Evolutionary conservation across 139 green algal species (phyloP).

Genomic region (Medakamo hakoo): DNA sequence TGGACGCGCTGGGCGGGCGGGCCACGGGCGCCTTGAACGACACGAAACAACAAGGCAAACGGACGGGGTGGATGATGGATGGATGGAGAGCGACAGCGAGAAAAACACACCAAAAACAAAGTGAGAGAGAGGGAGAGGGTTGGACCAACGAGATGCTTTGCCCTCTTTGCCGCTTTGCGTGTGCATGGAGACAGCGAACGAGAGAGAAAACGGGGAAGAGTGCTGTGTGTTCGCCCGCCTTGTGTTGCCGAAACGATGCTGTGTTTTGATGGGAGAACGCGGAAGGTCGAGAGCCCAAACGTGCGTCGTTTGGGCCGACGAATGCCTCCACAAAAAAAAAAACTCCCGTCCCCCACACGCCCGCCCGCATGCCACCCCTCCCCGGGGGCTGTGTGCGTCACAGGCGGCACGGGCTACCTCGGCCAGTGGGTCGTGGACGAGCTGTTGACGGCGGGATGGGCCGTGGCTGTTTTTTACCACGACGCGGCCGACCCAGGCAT

Average conservation of each 20-base stretch:
- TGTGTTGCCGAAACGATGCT: too few species aligned
- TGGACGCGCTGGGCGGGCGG: neutral
- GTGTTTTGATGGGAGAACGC: too few species aligned
- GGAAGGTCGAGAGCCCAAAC: too few species aligned
- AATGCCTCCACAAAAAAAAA: neutral
- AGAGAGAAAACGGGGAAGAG: neutral
- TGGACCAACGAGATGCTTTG: too few species aligned
- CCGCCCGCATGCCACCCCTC: too few species aligned
- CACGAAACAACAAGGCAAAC: neutral
- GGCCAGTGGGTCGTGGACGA: neutral
- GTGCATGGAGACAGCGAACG: neutral
- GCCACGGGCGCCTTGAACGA: neutral
- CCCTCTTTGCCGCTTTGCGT: neutral
- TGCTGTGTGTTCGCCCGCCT: neutral
- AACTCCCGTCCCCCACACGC: neutral
- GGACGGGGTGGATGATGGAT: neutral
- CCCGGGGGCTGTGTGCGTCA: neutral
- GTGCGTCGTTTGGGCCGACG: too few species aligned
- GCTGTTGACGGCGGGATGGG: neutral
- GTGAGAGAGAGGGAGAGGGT: neutral
- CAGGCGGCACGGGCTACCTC: neutral
- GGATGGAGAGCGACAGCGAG: neutral
- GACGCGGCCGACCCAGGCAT: neutral
- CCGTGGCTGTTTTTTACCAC: neutral
- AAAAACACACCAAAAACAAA: too few species aligned